A percentile compares a stretch with the other conserved stretches of the same genome.
These are phyloP conservation scores for Oxytropis ochrocephala DNA, from an alignment of 306 rosid genomes.

Conservation along the genomic window DNA sequence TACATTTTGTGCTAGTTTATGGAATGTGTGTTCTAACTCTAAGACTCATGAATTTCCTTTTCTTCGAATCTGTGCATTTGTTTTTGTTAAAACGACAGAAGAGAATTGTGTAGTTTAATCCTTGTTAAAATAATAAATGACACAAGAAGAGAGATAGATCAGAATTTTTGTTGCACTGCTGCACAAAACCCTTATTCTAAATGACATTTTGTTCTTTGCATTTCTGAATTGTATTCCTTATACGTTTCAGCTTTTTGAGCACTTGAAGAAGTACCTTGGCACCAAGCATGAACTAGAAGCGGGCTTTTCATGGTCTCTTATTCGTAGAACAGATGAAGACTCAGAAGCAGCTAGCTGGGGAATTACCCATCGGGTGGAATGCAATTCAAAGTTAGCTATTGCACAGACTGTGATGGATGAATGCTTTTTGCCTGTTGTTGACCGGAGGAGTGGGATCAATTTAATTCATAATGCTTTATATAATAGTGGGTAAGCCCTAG, in stretches of 20 bases:
- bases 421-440: constrained; percentile 85
- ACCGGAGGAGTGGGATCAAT: constrained; percentile 88
- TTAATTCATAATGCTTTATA: constrained; percentile 71
- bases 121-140: background rate
- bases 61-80: background rate
- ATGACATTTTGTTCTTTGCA: background rate
- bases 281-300: constrained; percentile 81
- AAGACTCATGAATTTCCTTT: background rate
- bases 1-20: constrained; percentile 35
- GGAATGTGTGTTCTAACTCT: constrained; percentile 7
- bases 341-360: constrained; percentile 52
- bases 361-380: constrained; percentile 57
- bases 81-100: background rate
- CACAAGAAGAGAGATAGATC: background rate
- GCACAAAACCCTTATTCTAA: background rate
- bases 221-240: background rate
- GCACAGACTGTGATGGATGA: constrained; percentile 89
- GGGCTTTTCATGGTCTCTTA: constrained; percentile 84
- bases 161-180: background rate
- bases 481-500: constrained; percentile 68
- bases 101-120: background rate
- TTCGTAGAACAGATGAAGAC: constrained; percentile 69
- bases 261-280: constrained; percentile 76
- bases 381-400: constrained; percentile 88
- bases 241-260: constrained; percentile 68